phyloP scores from a whole-genome alignment of 2,329 filamentous ascomycete species.

The Lasiodiplodia gonubiensis region DNA sequence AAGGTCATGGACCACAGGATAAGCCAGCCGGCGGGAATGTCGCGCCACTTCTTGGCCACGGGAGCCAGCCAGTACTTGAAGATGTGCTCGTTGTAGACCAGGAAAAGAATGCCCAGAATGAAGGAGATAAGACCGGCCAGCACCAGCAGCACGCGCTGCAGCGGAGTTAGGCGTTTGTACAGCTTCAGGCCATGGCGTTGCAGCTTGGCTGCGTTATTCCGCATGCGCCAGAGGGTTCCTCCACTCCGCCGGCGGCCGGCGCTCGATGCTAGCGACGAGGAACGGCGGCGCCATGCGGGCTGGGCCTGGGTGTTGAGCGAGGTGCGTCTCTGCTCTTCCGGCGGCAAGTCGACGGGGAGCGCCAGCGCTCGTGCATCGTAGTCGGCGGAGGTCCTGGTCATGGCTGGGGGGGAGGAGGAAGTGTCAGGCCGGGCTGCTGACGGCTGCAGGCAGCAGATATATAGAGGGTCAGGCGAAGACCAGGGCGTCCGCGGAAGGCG shows the following conservation, averaged over 20 bases:
- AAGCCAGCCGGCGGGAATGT: slow-evolving; percentile 71
- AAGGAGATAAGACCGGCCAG: slow-evolving; percentile 58
- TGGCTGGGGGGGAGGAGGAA: slow-evolving; percentile 33
- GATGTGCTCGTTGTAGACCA: slow-evolving; percentile 80
- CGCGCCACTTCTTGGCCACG: slow-evolving; percentile 76
- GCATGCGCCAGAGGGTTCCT: slow-evolving; percentile 49
- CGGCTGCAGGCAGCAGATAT: neutral
- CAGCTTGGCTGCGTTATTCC: slow-evolving; percentile 52
- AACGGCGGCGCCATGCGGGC: slow-evolving; percentile 59
- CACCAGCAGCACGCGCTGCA: slow-evolving; percentile 67
- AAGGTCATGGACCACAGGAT: slow-evolving; percentile 79
- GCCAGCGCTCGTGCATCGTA: slow-evolving; percentile 61
- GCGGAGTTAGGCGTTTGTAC: slow-evolving; percentile 62
- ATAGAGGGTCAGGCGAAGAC: neutral
- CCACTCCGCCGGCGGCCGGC: slow-evolving; percentile 32
- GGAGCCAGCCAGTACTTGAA: slow-evolving; percentile 74
- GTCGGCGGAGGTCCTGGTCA: slow-evolving; percentile 45
- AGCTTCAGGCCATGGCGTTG: slow-evolving; percentile 54
- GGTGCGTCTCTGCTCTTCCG: slow-evolving; percentile 50
- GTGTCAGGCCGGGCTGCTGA: neutral
- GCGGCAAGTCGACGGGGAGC: slow-evolving; percentile 56
- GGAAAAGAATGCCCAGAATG: slow-evolving; percentile 68
- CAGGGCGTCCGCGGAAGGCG: neutral
- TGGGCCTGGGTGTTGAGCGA: slow-evolving; percentile 30
- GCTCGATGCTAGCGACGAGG: slow-evolving; percentile 39